Evolutionary conservation across 192 early-diverging fungal species (phyloP).

Genomic region (Mortierella antarctica): DNA sequence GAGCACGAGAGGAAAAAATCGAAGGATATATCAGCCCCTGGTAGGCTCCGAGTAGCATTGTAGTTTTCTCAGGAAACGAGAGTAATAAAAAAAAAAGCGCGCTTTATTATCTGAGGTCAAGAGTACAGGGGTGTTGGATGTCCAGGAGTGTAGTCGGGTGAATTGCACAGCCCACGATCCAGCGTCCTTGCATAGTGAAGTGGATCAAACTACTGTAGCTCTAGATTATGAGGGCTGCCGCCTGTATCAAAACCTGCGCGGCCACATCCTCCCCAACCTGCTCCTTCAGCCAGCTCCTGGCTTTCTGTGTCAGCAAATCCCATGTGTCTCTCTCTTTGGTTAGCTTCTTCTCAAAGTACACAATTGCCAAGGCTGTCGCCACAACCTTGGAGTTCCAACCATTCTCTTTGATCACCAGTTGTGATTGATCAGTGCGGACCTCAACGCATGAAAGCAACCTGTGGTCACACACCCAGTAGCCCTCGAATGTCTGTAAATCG

Average conservation of each 20-base stretch:
- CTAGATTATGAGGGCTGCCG: too few relatives aligned
- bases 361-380: conserved; percentile 22
- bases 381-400: background rate
- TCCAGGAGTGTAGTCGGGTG: too few relatives aligned
- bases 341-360: conserved; percentile 29
- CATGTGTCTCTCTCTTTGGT: conserved; percentile 16
- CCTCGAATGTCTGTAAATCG: conserved; percentile 25
- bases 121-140: too few relatives aligned
- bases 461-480: conserved; percentile 15
- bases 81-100: too few relatives aligned
- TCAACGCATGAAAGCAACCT: background rate
- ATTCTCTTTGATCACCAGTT: background rate
- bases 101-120: too few relatives aligned
- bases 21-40: too few relatives aligned
- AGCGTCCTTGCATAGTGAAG: too few relatives aligned
- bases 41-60: too few relatives aligned
- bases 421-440: background rate
- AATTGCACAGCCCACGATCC: too few relatives aligned
- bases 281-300: conserved; percentile 14
- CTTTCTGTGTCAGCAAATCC: conserved; percentile 25
- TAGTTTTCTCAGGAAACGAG: too few relatives aligned
- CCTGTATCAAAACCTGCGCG: too few relatives aligned
- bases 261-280: background rate
- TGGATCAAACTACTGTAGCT: too few relatives aligned
- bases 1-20: background rate